Base-by-base conservation (phyloP, 148 eudicot species). In the Gaultheria prostrata region DNA sequence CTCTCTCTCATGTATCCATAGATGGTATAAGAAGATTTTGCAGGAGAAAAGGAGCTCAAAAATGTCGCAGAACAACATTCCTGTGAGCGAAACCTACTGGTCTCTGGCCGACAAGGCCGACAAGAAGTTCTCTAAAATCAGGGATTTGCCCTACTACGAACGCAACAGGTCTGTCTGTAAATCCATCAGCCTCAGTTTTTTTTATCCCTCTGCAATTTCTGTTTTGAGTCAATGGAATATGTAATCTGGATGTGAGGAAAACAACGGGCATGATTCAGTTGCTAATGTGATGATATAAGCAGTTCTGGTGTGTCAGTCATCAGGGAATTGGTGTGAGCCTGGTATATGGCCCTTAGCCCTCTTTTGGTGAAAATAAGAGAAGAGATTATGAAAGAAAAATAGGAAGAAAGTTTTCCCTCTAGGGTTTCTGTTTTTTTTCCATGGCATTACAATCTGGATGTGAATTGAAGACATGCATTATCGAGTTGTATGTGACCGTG, bases 61-160 rank as follows among this genome's bases (percentile, higher is more conserved):
- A 84, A 89, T 89, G 92, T 87, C 90, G 63, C 90, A 86, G 65
- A 90, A 82, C 83, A 89, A 83, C 59, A 89, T 93, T 83, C 94
- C 97, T 14, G 88, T 92, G 84, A 91, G 88, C 70, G 98, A 95
- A 86, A 85, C 86, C 30, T 95, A 95, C 6, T 92, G 97, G 94
- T 83, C 93, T 80, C 91, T 93, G 45, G 97, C 93, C 39, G 92
- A 89, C 67, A 95, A 93, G 86, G 98, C 98, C 82, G 97, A 93
- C 82, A 95, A 90, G 82, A 95, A 95, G 79, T 95, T 95, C 85
- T 90, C 98, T 9, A 95, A 92, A 83, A 92, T 95, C 87, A 91
- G 95, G 77, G 98, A 95, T 83, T 91, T 95, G 83, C 95, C 98
- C 45, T 90, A 90, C 77, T 90, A 93, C 76, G 94, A 93, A 63